Percentiles rank a stretch among this genome's conserved stretches.
phyloP scores from a whole-genome alignment of 2,329 filamentous ascomycete species.

The Apiospora kogelbergensis region DNA sequence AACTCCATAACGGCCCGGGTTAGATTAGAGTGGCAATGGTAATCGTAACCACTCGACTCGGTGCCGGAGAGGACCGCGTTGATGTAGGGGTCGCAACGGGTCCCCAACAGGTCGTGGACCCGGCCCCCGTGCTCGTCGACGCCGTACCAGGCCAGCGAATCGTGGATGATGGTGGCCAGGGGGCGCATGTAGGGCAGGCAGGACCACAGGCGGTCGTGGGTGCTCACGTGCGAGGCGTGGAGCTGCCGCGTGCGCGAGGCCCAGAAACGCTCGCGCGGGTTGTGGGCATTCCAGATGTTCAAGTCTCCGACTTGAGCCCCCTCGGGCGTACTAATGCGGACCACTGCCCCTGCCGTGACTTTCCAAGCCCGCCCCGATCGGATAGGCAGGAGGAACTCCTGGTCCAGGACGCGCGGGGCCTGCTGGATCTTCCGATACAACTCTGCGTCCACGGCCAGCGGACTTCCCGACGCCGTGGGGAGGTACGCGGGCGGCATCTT shows the following conservation, averaged over 20 bases:
- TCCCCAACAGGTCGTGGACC: slow-evolving; percentile 79
- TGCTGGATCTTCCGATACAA: slow-evolving; percentile 63
- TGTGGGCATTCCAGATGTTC: slow-evolving; percentile 77
- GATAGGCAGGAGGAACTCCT: slow-evolving; percentile 66
- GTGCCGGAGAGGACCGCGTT: slow-evolving; percentile 60
- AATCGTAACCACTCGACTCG: slow-evolving; percentile 61
- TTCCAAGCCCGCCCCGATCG: slow-evolving; percentile 74
- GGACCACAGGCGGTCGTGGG: slow-evolving; percentile 75
- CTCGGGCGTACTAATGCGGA: slow-evolving; percentile 72
- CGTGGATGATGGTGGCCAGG: slow-evolving; percentile 67
- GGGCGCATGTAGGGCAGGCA: slow-evolving; percentile 76
- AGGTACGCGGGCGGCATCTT: slow-evolving; percentile 51
- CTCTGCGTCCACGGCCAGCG: slow-evolving; percentile 42
- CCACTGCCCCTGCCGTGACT: slow-evolving; percentile 66
- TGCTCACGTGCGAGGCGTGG: slow-evolving; percentile 71
- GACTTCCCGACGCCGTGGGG: slow-evolving; percentile 40
- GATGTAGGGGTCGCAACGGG: slow-evolving; percentile 82
- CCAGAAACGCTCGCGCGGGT: slow-evolving; percentile 82
- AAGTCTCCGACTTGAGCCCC: slow-evolving; percentile 79
- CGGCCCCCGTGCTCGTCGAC: slow-evolving; percentile 62
- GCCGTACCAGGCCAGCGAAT: slow-evolving; percentile 65
- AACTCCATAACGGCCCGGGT: slow-evolving; percentile 68
- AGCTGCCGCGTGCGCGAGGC: slow-evolving; percentile 76
- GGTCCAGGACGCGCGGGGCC: slow-evolving; percentile 39
- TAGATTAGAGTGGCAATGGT: slow-evolving; percentile 82